Evolutionary conservation across 441 rosid species (phyloP).

Genomic region (Viola pubescens): DNA sequence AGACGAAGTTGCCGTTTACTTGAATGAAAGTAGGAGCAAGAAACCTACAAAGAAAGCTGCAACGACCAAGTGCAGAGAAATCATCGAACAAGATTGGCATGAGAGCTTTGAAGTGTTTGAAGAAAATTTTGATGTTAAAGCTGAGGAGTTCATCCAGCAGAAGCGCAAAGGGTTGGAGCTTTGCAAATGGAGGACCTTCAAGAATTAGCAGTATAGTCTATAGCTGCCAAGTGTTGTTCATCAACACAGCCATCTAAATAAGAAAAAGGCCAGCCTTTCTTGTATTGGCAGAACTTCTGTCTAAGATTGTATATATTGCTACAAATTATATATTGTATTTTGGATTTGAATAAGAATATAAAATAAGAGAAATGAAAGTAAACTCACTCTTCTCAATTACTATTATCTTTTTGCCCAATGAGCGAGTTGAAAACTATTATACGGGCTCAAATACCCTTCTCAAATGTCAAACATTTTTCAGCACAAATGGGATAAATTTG

Average conservation of each 20-base stretch:
- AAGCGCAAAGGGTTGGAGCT: constrained; percentile 36
- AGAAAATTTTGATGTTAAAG: constrained; percentile 20
- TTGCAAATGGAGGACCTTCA: constrained; percentile 52
- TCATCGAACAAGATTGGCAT: constrained; percentile 3
- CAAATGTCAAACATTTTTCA: not conserved
- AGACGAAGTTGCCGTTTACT: not conserved
- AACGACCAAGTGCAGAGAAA: constrained; percentile 19
- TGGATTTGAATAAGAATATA: not conserved
- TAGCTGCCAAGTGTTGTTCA: not conserved
- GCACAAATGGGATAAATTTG: no score
- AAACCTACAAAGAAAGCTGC: constrained; percentile 31
- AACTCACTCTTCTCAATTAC: no score
- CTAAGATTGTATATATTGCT: not conserved
- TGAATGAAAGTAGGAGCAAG: not conserved
- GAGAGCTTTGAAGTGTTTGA: not conserved
- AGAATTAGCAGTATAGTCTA: not conserved
- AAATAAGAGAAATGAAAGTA: not conserved
- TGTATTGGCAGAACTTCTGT: constrained; percentile 2
- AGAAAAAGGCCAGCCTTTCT: constrained; percentile 19
- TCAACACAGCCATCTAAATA: constrained; percentile 13
- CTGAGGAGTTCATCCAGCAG: constrained; percentile 29
- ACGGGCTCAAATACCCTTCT: not conserved
- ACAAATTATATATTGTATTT: not conserved
- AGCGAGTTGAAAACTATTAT: no score
- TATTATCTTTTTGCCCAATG: no score